Conservation (phyloP, 2,329 filamentous ascomycete genomes). For the Biscogniauxia marginata region DNA sequence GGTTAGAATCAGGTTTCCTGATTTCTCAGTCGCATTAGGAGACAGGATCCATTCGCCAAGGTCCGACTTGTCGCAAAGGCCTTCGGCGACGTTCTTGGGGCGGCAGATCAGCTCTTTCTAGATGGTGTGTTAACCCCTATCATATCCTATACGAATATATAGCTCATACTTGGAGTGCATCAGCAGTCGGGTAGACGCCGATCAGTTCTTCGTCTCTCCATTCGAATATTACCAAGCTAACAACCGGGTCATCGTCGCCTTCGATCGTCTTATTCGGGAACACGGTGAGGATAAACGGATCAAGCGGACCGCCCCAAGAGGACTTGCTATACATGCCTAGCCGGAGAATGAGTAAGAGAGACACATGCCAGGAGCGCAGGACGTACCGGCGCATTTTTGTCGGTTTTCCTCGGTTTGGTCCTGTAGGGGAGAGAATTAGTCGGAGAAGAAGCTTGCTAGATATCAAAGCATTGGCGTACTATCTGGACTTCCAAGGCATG, state of each 20-base stretch:
- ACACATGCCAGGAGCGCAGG: neutral
- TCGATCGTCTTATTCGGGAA: slow-evolving; percentile 63
- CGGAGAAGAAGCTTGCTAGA: slow-evolving; percentile 1
- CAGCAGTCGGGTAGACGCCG: slow-evolving; percentile 61
- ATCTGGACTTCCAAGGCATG: slow-evolving; percentile 58
- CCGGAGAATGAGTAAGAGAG: slow-evolving; percentile 6
- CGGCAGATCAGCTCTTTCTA: slow-evolving; percentile 74
- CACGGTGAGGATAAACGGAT: slow-evolving; percentile 85
- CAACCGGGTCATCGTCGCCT: slow-evolving; percentile 67
- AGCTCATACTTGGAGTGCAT: slow-evolving; percentile 51
- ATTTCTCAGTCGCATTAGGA: slow-evolving; percentile 69
- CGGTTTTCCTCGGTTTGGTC: slow-evolving; percentile 73
- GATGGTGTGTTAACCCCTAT: slow-evolving; percentile 30
- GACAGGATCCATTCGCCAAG: slow-evolving; percentile 82
- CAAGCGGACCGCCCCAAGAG: slow-evolving; percentile 82
- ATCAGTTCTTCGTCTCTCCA: slow-evolving; percentile 84
- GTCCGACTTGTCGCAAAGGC: slow-evolving; percentile 73
- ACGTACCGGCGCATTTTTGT: slow-evolving; percentile 71
- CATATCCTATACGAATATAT: slow-evolving; percentile 2
- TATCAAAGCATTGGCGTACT: slow-evolving; percentile 39
- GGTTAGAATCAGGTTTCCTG: slow-evolving; percentile 72
- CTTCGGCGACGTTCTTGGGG: slow-evolving; percentile 63
- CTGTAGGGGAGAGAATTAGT: slow-evolving; percentile 42
- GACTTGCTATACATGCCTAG: slow-evolving; percentile 90
- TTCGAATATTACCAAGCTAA: slow-evolving; percentile 89